Evolutionary conservation across 495 filamentous ascomycete genomes (phyloP), one percentile per base, ranked within the genome.

Genomic region (Paragyromitra xinjiangensis): DNA sequence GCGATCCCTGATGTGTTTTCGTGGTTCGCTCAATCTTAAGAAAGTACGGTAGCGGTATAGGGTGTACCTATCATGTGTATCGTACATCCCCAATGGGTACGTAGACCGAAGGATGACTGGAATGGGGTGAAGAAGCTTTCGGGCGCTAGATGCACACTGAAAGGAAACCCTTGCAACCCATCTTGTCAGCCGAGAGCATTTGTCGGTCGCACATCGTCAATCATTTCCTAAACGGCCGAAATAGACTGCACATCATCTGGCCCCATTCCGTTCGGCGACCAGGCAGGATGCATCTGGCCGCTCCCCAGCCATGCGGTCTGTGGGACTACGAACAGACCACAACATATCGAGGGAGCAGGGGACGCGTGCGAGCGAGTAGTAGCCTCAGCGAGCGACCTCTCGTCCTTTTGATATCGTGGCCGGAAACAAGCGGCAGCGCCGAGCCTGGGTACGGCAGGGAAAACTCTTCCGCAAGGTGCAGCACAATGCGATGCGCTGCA

Each of bases 391-490:
- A 34, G 70, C 70, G 29, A 19, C 45, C 40, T 51, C 69, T 65
- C 69, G 34, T 66, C 69, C 62, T 65, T 65, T 64, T 72, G 75
- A 79, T 79, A 71, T 79, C 73, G 73, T 72, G 65, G 66, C 77
- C 77, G 77, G 77, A 79, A 78, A 78, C 77, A 79, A 79, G 77
- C 77, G 77, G 77, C 77, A 72, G 74, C 68, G 77, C 77, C 77
- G 74, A 79, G 77, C 77, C 75, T 79, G 75, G 77, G 66, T 66
- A 72, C 77, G 77, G 77, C 77, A 79, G 77, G 77, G 77, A 79
- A 79, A 79, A 79, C 77, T 79, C 77, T 79, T 79, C 77, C 77
- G 77, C 75, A 79, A 79, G 77, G 75, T 79, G 77, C 77, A 79
- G 77, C 77, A 78, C 65, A 73, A 79, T 79, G 77, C 77, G 77